Conservation (phyloP, 225 moss, liverwort and hornwort genomes). For the Physcomitrium patens region DNA sequence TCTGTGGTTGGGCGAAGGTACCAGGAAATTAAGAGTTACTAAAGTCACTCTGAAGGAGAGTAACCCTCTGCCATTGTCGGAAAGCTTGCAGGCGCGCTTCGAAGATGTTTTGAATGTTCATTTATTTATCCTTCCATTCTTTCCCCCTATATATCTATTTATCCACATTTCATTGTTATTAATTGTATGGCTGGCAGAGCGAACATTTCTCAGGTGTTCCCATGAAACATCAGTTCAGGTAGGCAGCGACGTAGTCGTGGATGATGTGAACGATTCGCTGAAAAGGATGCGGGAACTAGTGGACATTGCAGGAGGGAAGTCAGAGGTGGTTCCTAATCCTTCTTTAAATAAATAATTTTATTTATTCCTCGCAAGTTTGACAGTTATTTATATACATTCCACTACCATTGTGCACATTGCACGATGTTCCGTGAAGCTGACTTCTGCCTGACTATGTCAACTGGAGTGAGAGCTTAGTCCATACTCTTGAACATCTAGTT, state of each 20-base stretch:
- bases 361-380: neutral
- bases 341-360: neutral
- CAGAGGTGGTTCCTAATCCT: constrained; percentile 45
- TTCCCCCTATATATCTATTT: neutral
- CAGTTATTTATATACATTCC: neutral
- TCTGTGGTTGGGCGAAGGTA: neutral
- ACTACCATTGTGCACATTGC: neutral
- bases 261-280: constrained; percentile 23
- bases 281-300: constrained; percentile 47
- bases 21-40: constrained; percentile 7
- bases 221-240: constrained; percentile 33
- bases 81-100: neutral
- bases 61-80: neutral
- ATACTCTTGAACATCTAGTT: constrained; percentile 15
- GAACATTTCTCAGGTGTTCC: constrained; percentile 32
- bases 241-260: constrained; percentile 28
- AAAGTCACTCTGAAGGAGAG: constrained; percentile 1
- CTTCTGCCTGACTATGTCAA: neutral
- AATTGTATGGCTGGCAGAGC: constrained; percentile 37
- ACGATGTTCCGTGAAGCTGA: neutral
- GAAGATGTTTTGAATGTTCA: constrained; percentile 6
- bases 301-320: constrained; percentile 44
- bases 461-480: neutral
- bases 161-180: constrained; percentile 21
- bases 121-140: neutral